Base-by-base conservation (phyloP, 495 filamentous ascomycete genomes). In the Neurospora sublineolata region DNA sequence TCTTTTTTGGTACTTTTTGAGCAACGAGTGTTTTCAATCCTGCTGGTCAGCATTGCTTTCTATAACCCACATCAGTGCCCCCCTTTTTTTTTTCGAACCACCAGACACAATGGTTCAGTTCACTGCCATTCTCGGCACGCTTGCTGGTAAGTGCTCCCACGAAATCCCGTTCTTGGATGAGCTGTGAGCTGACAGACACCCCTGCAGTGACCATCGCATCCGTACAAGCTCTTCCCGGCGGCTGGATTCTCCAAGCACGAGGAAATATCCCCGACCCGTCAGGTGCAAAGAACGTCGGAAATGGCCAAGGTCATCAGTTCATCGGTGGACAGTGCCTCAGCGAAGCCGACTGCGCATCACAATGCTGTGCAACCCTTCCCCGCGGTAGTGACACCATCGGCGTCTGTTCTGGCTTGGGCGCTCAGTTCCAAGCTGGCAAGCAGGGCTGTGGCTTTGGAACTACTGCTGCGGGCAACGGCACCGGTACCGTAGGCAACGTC, bases 151-250 rank as follows among this genome's bases (percentile, higher is more conserved):
- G 52, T 30, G 3, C 27, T 33, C 52, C 52, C 6, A 33, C 6
- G 2, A 64, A 16, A 30, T 27, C 4, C 27, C 12, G 2, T 64
- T 9, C 27, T 33, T 64, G 1, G 14, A 36, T 33, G 52, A 9
- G 6, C 6, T 16, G 5, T 14, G 6, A 33, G 27, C 52, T 64
- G 30, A 64, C 27, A 64, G 14, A 16, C 14, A 64, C 27, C n/a
- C n/a, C 42, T 41, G 33, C 18, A 77, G 74, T 89, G 39, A 84
- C 81, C n/a, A 82, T 87, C 23, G 87, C 81, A n/a, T 85, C 84
- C 39, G 82, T 81, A 79, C 82, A 87, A n/a, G 84, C 85, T 23
- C 83, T 84, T 46, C 84, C 83, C 39, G 82, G 82, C 39, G 52
- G 27, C 52, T 27, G 27, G 27, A 3, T 18, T 33, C 84, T 88